Conservation (phyloP, 1,284 basidiomycete species). For the Malassezia japonica region DNA sequence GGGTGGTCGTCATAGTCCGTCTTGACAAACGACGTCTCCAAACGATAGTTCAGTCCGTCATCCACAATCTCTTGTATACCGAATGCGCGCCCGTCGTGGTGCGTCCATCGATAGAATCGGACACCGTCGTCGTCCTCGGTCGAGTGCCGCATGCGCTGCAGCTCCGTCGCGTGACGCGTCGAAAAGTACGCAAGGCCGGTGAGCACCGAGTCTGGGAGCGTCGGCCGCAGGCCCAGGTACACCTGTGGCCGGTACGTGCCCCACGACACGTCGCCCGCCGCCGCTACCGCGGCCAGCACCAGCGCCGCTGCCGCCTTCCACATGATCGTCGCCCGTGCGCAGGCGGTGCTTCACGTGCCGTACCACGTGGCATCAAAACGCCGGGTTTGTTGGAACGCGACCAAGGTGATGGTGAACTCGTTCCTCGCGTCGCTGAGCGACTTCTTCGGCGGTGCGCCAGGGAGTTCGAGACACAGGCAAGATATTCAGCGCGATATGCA, state of each 20-base stretch:
- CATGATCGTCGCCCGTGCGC: no score
- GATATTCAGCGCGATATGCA: neutral
- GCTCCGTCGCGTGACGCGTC: constrained; percentile 41
- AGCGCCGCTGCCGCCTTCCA: no score
- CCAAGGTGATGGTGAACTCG: neutral
- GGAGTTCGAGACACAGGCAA: no score
- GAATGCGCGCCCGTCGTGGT: constrained; percentile 73
- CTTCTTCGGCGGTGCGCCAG: neutral
- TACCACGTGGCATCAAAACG: no score
- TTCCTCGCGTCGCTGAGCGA: constrained; percentile 1
- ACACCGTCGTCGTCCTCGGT: constrained; percentile 78
- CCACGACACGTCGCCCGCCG: constrained; percentile 58
- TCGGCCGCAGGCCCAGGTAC: constrained; percentile 80
- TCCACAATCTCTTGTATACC: constrained; percentile 77
- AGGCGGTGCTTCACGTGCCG: no score
- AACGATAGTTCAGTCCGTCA: constrained; percentile 66
- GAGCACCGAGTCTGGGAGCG: constrained; percentile 73
- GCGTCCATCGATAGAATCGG: constrained; percentile 72
- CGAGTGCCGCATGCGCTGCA: constrained; percentile 59
- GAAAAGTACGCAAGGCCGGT: constrained; percentile 72
- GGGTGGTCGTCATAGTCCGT: constrained; percentile 41
- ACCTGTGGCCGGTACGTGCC: constrained; percentile 80
- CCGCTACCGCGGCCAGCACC: constrained; percentile 17
- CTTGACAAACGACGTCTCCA: constrained; percentile 77
- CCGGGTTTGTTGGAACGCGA: neutral